phyloP scores from a whole-genome alignment of 2,329 filamentous ascomycete genomes.

The Alternaria solani region DNA sequence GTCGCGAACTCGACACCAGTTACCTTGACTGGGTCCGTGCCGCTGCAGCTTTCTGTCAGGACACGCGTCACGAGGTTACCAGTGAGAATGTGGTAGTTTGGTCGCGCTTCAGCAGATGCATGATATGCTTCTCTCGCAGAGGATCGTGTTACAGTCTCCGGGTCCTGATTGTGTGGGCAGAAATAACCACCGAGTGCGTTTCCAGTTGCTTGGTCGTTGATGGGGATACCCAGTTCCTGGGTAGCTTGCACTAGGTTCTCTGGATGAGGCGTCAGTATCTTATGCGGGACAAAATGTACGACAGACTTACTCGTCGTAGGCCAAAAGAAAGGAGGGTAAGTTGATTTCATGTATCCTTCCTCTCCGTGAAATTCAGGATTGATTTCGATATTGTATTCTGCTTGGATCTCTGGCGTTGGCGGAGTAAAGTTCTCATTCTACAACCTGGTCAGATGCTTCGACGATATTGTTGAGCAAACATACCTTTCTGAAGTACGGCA shows the following conservation, averaged over 20 bases:
- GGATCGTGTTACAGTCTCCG: constrained; percentile 22
- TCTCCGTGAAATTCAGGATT: constrained; percentile 24
- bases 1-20: constrained; percentile 32
- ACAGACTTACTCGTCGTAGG: constrained; percentile 28
- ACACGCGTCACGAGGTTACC: constrained; percentile 26
- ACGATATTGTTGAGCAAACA: neutral
- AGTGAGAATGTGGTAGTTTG: constrained; percentile 32
- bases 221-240: constrained; percentile 22
- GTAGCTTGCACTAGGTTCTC: constrained; percentile 32
- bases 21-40: constrained; percentile 17
- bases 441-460: constrained; percentile 5
- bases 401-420: constrained; percentile 22
- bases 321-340: constrained; percentile 33
- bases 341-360: constrained; percentile 28
- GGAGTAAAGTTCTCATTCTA: constrained; percentile 34
- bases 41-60: constrained; percentile 17
- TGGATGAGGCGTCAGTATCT: constrained; percentile 4
- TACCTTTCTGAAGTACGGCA: constrained; percentile 38
- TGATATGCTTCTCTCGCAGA: constrained; percentile 35
- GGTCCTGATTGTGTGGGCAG: constrained; percentile 29
- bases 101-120: constrained; percentile 20
- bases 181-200: constrained; percentile 34
- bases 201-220: constrained; percentile 32
- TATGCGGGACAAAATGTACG: neutral
- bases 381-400: constrained; percentile 31